Evolutionary conservation across 257 asterid genomes (phyloP).

Genomic region (Solanum okadae): DNA sequence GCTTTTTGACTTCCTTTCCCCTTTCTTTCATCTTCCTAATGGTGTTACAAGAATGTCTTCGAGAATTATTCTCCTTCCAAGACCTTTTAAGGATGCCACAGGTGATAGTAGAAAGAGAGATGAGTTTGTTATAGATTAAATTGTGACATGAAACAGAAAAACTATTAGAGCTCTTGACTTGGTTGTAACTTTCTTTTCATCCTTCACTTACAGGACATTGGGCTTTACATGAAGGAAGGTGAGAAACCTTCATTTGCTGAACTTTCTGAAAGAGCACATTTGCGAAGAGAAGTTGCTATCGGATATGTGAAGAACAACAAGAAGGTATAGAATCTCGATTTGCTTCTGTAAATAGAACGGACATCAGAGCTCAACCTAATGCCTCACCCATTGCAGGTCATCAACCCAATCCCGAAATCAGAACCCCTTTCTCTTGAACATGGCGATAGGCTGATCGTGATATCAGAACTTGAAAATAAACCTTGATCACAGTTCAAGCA

Average conservation of each 20-base stretch:
- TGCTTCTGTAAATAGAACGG: neutral
- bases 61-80: neutral
- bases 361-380: neutral
- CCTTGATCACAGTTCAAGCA: slow-evolving; percentile 17
- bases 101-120: neutral
- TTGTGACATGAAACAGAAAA: neutral
- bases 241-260: slow-evolving; percentile 77
- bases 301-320: slow-evolving; percentile 75
- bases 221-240: slow-evolving; percentile 71
- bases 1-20: neutral
- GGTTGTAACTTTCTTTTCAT: neutral
- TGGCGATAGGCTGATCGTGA: slow-evolving; percentile 62
- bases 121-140: neutral
- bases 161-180: neutral
- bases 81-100: neutral
- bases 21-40: neutral
- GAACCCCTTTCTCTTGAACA: slow-evolving; percentile 51
- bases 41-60: neutral
- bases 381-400: slow-evolving; percentile 42
- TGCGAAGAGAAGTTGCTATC: slow-evolving; percentile 90
- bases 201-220: slow-evolving; percentile 36
- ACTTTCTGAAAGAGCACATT: slow-evolving; percentile 81
- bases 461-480: slow-evolving; percentile 79
- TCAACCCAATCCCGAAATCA: slow-evolving; percentile 73
- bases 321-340: slow-evolving; percentile 33